Percentiles rank a stretch among this genome's conserved stretches.
These are phyloP conservation scores for Aspergillus aculeatinus DNA, from an alignment of 2,329 filamentous ascomycete genomes.

Conservation along the genomic window DNA sequence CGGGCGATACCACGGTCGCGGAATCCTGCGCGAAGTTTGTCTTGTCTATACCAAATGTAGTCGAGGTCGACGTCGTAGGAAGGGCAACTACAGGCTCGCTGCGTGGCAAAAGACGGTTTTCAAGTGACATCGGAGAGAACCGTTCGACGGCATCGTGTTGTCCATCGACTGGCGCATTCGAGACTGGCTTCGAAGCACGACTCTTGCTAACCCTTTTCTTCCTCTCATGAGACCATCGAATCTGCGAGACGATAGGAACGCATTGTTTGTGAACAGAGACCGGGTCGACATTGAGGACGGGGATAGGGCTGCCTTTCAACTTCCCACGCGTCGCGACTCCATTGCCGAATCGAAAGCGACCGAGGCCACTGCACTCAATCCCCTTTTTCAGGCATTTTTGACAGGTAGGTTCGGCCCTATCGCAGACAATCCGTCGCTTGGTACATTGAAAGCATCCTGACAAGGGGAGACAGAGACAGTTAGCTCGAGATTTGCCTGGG, in stretches of 20 bases:
- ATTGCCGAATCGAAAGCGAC: slow-evolving; percentile 29
- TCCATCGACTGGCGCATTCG: neutral
- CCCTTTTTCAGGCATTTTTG: slow-evolving; percentile 33
- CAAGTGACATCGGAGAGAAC: neutral
- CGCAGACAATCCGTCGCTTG: slow-evolving; percentile 38
- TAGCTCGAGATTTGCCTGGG: neutral
- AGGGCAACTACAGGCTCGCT: too few species aligned
- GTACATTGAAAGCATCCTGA: slow-evolving; percentile 39
- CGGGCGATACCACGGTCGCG: neutral
- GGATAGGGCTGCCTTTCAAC: slow-evolving; percentile 18
- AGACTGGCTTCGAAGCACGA: neutral
- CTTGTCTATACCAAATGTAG: neutral
- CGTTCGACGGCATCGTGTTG: neutral
- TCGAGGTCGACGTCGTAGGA: neutral
- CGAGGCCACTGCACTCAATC: slow-evolving; percentile 32
- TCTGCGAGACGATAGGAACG: neutral
- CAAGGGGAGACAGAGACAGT: neutral
- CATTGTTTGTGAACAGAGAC: neutral
- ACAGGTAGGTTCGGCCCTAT: slow-evolving; percentile 32
- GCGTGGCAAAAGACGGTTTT: neutral
- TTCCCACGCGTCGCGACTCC: slow-evolving; percentile 21
- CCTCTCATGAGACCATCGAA: neutral
- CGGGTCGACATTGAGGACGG: slow-evolving; percentile 3
- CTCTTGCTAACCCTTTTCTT: neutral
- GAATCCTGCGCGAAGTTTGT: neutral